Conservation (phyloP, 768 basidiomycete genomes). For the Pleurotus sapidus region DNA sequence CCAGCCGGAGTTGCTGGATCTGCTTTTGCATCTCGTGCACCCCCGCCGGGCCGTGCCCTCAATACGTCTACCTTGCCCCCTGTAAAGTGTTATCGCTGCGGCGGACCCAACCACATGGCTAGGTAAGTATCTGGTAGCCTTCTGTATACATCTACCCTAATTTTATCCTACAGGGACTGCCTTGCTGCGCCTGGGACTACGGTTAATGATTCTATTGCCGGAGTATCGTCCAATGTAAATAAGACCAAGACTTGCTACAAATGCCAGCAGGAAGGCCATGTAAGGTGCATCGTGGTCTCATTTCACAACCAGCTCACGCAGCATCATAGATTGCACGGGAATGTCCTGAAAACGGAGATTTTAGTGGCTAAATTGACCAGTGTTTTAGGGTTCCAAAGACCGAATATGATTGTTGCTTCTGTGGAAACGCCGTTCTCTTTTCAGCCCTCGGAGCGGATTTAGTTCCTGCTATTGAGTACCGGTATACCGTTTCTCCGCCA, state of each 20-base stretch:
- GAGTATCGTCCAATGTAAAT: conserved; percentile 41
- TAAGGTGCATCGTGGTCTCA: conserved; percentile 33
- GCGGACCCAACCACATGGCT: conserved; percentile 86
- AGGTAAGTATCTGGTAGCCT: conserved; percentile 38
- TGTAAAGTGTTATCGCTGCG: conserved; percentile 88
- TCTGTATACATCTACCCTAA: conserved; percentile 5
- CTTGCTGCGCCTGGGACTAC: conserved; percentile 67
- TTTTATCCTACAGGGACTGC: conserved; percentile 52
- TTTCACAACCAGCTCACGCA: conserved; percentile 8
- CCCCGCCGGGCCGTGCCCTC: conserved; percentile 72
- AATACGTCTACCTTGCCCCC: conserved; percentile 78
- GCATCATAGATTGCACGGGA: conserved; percentile 57
- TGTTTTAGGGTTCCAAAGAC: not conserved
- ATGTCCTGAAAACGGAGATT: conserved; percentile 57
- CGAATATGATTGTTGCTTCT: too few relatives aligned
- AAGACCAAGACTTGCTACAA: conserved; percentile 86
- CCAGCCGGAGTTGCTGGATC: conserved; percentile 29
- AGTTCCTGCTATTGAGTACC: not conserved
- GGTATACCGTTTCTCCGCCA: not conserved
- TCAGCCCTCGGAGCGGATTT: not conserved
- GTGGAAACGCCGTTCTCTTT: not conserved
- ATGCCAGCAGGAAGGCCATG: conserved; percentile 86
- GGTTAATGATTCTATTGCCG: conserved; percentile 40
- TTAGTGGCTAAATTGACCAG: conserved; percentile 34
- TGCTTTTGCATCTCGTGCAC: conserved; percentile 62